Conservation (phyloP, 192 early-diverging fungal genomes). For the Paraglomus brasilianum region DNA sequence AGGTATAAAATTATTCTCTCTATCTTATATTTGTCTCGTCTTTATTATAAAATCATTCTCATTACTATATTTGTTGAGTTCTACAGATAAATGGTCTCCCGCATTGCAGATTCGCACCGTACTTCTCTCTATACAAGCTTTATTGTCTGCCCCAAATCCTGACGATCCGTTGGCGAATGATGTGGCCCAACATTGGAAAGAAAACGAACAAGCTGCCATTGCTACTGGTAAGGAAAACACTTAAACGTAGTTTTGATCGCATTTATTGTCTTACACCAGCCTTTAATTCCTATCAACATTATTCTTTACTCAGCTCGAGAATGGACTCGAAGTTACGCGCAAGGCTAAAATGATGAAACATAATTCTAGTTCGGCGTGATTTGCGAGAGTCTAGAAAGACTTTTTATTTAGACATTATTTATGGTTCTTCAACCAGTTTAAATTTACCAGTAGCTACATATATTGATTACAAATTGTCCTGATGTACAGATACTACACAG, state of each 20-base stretch:
- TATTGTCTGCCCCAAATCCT: conserved; percentile 96
- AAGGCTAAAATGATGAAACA: conserved; percentile 1
- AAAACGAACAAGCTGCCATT: conserved; percentile 91
- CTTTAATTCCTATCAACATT: conserved; percentile 13
- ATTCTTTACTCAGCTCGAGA: conserved; percentile 37
- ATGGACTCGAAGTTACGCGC: conserved; percentile 46
- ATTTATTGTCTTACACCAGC: neutral
- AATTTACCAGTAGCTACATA: too few species aligned
- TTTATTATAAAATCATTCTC: neutral
- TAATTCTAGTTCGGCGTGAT: too few species aligned
- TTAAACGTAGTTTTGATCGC: neutral
- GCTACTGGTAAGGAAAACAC: conserved; percentile 52
- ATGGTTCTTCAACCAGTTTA: too few species aligned
- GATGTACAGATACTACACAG: too few species aligned
- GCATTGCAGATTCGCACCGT: conserved; percentile 98
- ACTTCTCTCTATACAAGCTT: conserved; percentile 93
- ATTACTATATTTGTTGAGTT: conserved; percentile 1
- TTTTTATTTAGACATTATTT: too few species aligned
- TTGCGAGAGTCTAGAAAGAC: too few species aligned
- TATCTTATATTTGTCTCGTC: neutral
- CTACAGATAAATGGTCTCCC: conserved; percentile 96
- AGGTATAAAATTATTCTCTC: conserved; percentile 48
- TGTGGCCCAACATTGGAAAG: conserved; percentile 99
- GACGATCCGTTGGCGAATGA: conserved; percentile 98
- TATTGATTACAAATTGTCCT: too few species aligned